Conservation (phyloP, 2,329 filamentous ascomycete genomes). For the Cryphonectria nitschkei region DNA sequence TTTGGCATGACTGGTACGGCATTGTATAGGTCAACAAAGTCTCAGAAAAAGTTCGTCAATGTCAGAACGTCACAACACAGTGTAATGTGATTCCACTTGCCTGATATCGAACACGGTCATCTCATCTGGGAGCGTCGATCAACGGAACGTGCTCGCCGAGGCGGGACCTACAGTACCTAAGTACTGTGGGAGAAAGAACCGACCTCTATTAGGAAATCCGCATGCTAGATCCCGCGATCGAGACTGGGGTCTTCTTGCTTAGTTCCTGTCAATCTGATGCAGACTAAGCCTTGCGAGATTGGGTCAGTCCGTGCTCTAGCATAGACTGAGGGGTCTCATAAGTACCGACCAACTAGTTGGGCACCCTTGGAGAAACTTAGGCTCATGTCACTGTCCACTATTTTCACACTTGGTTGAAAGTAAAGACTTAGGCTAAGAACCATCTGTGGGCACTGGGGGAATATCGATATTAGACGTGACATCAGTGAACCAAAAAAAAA, state of each 20-base stretch:
- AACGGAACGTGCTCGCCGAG: constrained; percentile 22
- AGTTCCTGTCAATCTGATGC: constrained; percentile 16
- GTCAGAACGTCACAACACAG: too few species aligned
- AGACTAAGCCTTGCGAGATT: neutral
- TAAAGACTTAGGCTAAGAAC: neutral
- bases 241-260: neutral
- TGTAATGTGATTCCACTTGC: too few species aligned
- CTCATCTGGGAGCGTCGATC: constrained; percentile 10
- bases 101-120: neutral
- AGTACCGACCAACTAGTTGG: too few species aligned
- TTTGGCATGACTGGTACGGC: too few species aligned
- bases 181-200: too few species aligned
- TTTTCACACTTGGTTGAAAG: neutral
- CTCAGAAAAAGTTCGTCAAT: too few species aligned
- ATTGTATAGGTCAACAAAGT: too few species aligned
- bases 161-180: neutral
- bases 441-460: too few species aligned
- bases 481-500: neutral
- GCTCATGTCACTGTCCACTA: too few species aligned
- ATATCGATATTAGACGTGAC: neutral
- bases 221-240: constrained; percentile 10
- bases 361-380: too few species aligned
- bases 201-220: constrained; percentile 7
- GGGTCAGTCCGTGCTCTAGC: neutral
- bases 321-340: neutral